Evolutionary conservation across 768 basidiomycete species (phyloP).

Genomic region (Pilatotrama ljubarskyi): DNA sequence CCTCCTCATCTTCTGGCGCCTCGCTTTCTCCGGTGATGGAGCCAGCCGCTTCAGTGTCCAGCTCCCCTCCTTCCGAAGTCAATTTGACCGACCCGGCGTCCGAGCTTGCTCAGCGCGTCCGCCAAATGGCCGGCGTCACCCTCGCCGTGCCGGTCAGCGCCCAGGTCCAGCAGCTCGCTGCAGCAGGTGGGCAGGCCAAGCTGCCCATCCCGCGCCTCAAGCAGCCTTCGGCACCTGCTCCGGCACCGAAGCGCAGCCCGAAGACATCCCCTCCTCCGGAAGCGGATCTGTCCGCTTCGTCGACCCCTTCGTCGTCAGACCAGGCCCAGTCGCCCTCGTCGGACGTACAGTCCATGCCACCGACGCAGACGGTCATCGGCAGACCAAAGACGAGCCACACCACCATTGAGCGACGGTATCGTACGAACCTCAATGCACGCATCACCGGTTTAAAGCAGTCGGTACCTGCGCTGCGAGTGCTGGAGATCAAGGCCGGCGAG

Average conservation of each 20-base stretch:
- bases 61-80: constrained; percentile 26
- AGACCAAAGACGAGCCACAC: constrained; percentile 88
- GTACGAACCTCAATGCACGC: constrained; percentile 85
- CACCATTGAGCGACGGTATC: constrained; percentile 85
- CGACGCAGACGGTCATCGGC: constrained; percentile 27
- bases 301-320: constrained; percentile 42
- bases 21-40: constrained; percentile 54
- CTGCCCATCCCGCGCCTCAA: constrained; percentile 55
- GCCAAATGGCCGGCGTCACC: constrained; percentile 39
- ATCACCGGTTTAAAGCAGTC: constrained; percentile 79
- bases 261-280: constrained; percentile 20
- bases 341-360: constrained; percentile 18
- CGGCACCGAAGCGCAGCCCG: constrained; percentile 24
- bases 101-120: constrained; percentile 40
- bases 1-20: constrained; percentile 52
- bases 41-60: constrained; percentile 31
- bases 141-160: constrained; percentile 40
- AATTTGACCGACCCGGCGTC: constrained; percentile 31
- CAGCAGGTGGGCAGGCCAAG: constrained; percentile 37
- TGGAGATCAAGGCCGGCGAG: constrained; percentile 53
- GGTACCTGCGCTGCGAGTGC: constrained; percentile 79
- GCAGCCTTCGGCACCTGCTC: constrained; percentile 43
- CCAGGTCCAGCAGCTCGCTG: constrained; percentile 34
- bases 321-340: constrained; percentile 19
- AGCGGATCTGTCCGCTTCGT: constrained; percentile 31